Evolutionary conservation across 2,329 filamentous ascomycete species (phyloP), one percentile per base, ranked within the genome.

Genomic region (Hypoxylon sp.): DNA sequence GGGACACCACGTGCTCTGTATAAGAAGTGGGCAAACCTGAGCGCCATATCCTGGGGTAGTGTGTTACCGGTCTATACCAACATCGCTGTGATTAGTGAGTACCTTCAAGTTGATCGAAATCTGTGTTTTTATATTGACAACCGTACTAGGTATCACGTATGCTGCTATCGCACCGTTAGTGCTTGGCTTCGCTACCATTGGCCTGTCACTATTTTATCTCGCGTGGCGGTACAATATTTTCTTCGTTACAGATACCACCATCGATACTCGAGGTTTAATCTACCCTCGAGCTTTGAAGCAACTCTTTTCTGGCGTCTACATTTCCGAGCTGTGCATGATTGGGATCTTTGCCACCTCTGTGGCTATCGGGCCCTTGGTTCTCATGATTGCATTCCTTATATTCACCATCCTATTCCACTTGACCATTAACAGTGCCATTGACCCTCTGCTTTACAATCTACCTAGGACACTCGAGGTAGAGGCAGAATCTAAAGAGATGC

Each of bases 161-260:
- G 90, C 93, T 1, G 90, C 90, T 68, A 96, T 97, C 73, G 92
- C 94, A 2, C 95, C 94, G 0, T 81, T 97, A 9, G 90, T 97
- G 57, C 84, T 97, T 52, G 87, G 90, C 4, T 97, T 97, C 74
- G 92, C 93, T 1, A 89, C 90, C 0, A 84, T 92, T 39, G 94
- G 93, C 27, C 86, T 97, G 63, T 88, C 85, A 21, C 82, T 96
- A 43, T 94, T 97, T 79, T 96, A 97, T 77, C 82, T 95, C 55
- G 92, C 94, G 50, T 97, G 93, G 84, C 88, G 92, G 16, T 97
- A 98, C 84, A 96, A 97, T 76, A 80, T 98, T 59, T 85, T 97
- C 52, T 97, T 93, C 78, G 93, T 97, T 34, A 91, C 90, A 53
- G 92, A 96, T 75, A 88, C 91, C 7, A 81, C 88, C 63, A 90